phyloP scores from a whole-genome alignment of 768 basidiomycete species.

The Calocybe gangraenosa region DNA sequence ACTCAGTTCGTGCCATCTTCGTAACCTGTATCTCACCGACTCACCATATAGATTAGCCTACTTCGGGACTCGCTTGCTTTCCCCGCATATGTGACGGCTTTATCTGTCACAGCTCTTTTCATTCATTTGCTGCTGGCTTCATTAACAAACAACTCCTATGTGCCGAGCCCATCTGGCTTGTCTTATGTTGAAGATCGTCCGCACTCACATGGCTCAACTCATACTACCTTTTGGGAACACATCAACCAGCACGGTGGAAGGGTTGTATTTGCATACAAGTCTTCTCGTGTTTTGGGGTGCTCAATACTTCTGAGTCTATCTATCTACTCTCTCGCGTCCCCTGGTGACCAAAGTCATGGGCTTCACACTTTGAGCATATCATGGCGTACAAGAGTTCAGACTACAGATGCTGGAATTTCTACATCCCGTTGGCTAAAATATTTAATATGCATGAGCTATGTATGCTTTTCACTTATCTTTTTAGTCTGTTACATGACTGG shows the following conservation, averaged over 20 bases:
- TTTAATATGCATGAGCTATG: constrained; percentile 27
- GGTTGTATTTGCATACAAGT: constrained; percentile 42
- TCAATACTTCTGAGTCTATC: constrained; percentile 47
- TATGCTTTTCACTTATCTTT: constrained; percentile 12
- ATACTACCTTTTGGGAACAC: constrained; percentile 33
- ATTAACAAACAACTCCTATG: no score
- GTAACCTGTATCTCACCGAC: background rate
- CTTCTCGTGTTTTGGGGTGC: constrained; percentile 41
- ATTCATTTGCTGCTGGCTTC: constrained; percentile 12
- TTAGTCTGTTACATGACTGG: background rate
- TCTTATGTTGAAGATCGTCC: background rate
- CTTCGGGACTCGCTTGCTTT: constrained; percentile 14
- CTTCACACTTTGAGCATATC: constrained; percentile 5
- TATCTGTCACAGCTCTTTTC: constrained; percentile 14
- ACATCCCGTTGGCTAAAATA: constrained; percentile 26
- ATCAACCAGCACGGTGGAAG: constrained; percentile 40
- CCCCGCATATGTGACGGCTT: constrained; percentile 15
- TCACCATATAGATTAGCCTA: constrained; percentile 1
- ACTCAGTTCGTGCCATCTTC: background rate
- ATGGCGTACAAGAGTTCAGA: constrained; percentile 22
- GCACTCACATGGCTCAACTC: background rate
- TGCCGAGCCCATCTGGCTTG: no score
- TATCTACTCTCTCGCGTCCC: constrained; percentile 34
- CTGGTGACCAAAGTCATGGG: constrained; percentile 18
- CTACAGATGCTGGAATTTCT: constrained; percentile 13